phyloP scores from a whole-genome alignment of 192 early-diverging fungal species.

The Globomyces pollinis-pini region DNA sequence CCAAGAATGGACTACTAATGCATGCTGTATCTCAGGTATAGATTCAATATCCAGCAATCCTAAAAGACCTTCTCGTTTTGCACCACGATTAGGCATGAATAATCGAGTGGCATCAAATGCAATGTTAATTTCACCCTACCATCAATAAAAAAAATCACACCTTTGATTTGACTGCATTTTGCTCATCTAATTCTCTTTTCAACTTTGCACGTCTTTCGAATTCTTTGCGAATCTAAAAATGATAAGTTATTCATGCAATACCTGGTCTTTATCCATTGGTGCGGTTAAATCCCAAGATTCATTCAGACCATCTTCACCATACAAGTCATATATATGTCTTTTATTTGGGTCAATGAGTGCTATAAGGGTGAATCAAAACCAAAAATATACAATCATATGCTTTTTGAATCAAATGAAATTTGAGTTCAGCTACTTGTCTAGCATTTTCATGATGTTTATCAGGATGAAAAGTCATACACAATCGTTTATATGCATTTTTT shows the following conservation, averaged over 20 bases:
- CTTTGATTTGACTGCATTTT: conserved; percentile 37
- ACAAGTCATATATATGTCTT: conserved; percentile 48
- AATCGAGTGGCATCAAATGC: conserved; percentile 38
- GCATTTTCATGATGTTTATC: conserved; percentile 36
- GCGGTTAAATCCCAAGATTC: conserved; percentile 39
- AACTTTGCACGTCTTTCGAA: conserved; percentile 29
- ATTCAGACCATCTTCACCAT: conserved; percentile 39
- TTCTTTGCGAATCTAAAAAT: conserved; percentile 39
- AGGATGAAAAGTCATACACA: conserved; percentile 47
- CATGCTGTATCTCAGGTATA: conserved; percentile 27
- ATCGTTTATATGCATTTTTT: conserved; percentile 39
- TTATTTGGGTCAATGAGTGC: conserved; percentile 39
- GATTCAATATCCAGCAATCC: not conserved
- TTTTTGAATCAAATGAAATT: conserved; percentile 42
- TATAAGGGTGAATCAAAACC: not conserved
- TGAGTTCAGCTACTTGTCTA: conserved; percentile 30
- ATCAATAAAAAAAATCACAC: too few species aligned
- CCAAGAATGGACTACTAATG: conserved; percentile 48
- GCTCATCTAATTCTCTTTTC: conserved; percentile 30
- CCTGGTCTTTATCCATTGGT: conserved; percentile 23
- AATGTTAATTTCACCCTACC: conserved; percentile 43
- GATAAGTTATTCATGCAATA: conserved; percentile 6
- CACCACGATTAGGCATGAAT: conserved; percentile 17
- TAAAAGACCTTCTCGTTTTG: not conserved
- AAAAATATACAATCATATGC: conserved; percentile 43